phyloP scores from a whole-genome alignment of 768 basidiomycete species.

The Favolaschia claudopus region DNA sequence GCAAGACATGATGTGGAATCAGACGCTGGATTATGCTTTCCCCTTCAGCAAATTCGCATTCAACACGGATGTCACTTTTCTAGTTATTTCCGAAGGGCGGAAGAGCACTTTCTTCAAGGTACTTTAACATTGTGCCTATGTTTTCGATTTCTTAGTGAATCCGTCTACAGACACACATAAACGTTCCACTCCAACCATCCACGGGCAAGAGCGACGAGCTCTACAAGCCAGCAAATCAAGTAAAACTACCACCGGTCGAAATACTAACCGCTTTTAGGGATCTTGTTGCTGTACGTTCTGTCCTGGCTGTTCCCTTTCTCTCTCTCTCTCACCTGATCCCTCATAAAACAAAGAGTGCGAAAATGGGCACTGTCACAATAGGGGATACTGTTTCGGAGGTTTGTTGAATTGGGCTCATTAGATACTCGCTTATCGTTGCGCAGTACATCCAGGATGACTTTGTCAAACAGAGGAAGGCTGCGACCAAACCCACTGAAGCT shows the following conservation, averaged over 20 bases:
- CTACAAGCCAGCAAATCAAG: constrained; percentile 55
- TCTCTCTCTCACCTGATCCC: too few relatives aligned
- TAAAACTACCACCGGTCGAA: constrained; percentile 55
- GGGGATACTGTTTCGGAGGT: constrained; percentile 68
- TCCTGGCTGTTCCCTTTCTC: too few relatives aligned
- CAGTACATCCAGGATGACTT: constrained; percentile 85
- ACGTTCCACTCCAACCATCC: constrained; percentile 58
- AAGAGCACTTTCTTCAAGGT: constrained; percentile 82
- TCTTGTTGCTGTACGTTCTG: constrained; percentile 63
- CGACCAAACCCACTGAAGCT: constrained; percentile 37
- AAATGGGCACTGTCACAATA: constrained; percentile 61
- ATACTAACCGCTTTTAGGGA: constrained; percentile 63
- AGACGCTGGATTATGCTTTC: constrained; percentile 77
- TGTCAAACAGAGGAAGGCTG: constrained; percentile 52
- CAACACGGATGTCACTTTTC: constrained; percentile 73
- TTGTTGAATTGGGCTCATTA: constrained; percentile 10
- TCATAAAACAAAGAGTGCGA: too few relatives aligned
- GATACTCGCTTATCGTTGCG: not conserved
- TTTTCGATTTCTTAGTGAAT: not conserved
- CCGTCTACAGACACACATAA: constrained; percentile 61
- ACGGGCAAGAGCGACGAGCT: constrained; percentile 39
- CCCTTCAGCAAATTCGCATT: constrained; percentile 80
- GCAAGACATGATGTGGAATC: constrained; percentile 68
- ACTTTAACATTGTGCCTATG: constrained; percentile 1
- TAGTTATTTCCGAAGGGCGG: constrained; percentile 68